These are phyloP conservation scores for Cercophora sp. DNA, from an alignment of 495 filamentous ascomycete species.

Conservation along the genomic window DNA sequence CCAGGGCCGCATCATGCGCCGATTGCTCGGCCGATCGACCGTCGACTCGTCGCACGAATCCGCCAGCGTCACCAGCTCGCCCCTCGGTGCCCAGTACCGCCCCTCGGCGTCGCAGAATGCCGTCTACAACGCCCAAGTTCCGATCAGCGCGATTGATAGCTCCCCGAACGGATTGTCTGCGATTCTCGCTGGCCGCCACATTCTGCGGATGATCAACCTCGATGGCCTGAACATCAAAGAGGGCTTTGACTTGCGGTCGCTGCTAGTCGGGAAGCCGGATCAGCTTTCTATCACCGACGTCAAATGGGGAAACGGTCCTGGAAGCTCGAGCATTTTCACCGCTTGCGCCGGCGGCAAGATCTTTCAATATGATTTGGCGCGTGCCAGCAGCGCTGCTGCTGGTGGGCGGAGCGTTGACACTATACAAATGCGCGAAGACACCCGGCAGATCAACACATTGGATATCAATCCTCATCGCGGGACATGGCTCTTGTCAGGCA, in stretches of 20 bases:
- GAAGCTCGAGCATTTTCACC: slow-evolving; percentile 63
- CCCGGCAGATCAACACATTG: slow-evolving; percentile 84
- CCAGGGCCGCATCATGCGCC: slow-evolving; percentile 50
- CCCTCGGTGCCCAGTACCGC: slow-evolving; percentile 41
- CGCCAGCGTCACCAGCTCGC: slow-evolving; percentile 36
- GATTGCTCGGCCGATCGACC: slow-evolving; percentile 46
- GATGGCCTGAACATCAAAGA: slow-evolving; percentile 67
- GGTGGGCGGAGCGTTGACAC: slow-evolving; percentile 61
- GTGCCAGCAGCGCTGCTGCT: slow-evolving; percentile 30
- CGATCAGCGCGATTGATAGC: slow-evolving; percentile 72
- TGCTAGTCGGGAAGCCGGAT: slow-evolving; percentile 71
- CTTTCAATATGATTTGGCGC: slow-evolving; percentile 78
- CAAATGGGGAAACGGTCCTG: slow-evolving; percentile 63
- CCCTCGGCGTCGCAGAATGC: slow-evolving; percentile 69
- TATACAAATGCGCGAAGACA: slow-evolving; percentile 70
- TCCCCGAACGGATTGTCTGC: slow-evolving; percentile 73
- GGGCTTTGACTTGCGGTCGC: slow-evolving; percentile 72
- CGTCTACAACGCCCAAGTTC: slow-evolving; percentile 65
- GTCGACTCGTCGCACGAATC: slow-evolving; percentile 35
- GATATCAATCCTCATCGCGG: slow-evolving; percentile 83
- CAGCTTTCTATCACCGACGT: slow-evolving; percentile 79
- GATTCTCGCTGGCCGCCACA: slow-evolving; percentile 75
- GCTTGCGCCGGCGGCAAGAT: slow-evolving; percentile 84
- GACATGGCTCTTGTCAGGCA: slow-evolving; percentile 76
- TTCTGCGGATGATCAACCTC: slow-evolving; percentile 77